phyloP scores from a whole-genome alignment of 306 rosid genomes.

The Alnus glutinosa region DNA sequence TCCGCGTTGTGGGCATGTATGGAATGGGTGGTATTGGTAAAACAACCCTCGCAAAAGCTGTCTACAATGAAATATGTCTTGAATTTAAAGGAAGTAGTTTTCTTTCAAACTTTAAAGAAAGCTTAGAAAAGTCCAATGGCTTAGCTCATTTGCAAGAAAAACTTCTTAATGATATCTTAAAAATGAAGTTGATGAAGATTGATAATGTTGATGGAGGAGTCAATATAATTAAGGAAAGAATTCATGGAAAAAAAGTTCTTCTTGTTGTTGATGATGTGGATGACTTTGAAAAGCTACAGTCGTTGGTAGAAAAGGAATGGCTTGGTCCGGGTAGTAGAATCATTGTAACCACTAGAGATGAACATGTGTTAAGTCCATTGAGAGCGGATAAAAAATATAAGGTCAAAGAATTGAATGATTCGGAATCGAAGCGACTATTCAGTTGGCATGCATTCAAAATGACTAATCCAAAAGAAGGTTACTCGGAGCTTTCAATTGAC shows the following conservation, averaged over 20 bases:
- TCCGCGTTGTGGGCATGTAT: too few species aligned
- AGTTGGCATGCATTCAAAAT: slow-evolving; percentile 37
- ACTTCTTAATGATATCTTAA: slow-evolving; percentile 24
- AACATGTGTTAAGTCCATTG: neutral
- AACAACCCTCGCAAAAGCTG: too few species aligned
- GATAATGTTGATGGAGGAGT: neutral
- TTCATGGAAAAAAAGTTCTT: slow-evolving; percentile 5
- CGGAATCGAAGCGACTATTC: slow-evolving; percentile 30
- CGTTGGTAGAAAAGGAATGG: neutral
- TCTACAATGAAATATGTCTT: too few species aligned
- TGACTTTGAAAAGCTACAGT: neutral
- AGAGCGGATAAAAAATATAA: neutral
- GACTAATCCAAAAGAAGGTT: neutral
- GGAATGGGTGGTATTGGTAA: too few species aligned
- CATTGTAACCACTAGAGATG: slow-evolving; percentile 33
- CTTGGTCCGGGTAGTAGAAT: slow-evolving; percentile 29
- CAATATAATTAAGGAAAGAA: neutral
- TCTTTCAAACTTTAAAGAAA: too few species aligned
- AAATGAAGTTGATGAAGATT: neutral
- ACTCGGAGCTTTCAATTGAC: neutral
- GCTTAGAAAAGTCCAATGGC: neutral
- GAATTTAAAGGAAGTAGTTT: too few species aligned
- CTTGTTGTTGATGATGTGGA: slow-evolving; percentile 29
- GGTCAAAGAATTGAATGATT: neutral
- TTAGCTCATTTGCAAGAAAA: slow-evolving; percentile 16